Evolutionary conservation across 768 basidiomycete genomes (phyloP), one percentile per base, ranked within the genome.

Genomic region (Tylopilus sp.): DNA sequence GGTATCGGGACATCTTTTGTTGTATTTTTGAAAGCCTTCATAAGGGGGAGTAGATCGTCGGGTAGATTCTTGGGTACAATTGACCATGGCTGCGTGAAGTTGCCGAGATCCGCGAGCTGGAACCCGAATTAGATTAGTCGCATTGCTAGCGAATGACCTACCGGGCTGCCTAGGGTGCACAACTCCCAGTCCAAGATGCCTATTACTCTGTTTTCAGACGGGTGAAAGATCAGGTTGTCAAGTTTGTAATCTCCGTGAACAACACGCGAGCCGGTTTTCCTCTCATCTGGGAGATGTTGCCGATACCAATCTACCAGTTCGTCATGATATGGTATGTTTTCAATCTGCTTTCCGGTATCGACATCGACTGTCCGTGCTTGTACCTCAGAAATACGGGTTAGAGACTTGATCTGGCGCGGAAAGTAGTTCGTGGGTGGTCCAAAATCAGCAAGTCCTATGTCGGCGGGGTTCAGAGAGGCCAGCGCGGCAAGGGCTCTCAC

Each of bases 141-240:
- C n/a, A 40, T 28, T 13, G 13, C 52, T 24, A 31, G 22, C n/a
- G 24, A 4, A 24, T n/a, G n/a, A 73, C 84, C 17, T 66, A 93
- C 89, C 30, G 92, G 90, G 63, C 89, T 92, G 7, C 94, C 95
- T 11, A 99, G 80, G 1, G 96, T 98, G 64, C 92, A 97, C 25
- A 99, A 74, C 66, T 99, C 96, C 96, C 96, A 99, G 64, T 99
- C 96, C 45, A 99, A 71, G 34, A 99, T 92, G 6, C 92, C 97
- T 57, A 98, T 93, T 4, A 98, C 94, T 37, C 81, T 77, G 55
- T 94, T 92, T 70, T 98, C 87, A 0, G 86, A 91, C 0, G 89
- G 87, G 61, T 98, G 95, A 72, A 97, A 98, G 57, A 98, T 80
- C 58, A 99, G 69, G 69, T 99, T 99, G 71, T 99, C 96, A n/a